Percentiles rank a stretch among this genome's conserved stretches.
These are phyloP conservation scores for Parsonsia alboflavescens DNA, from an alignment of 257 asterid species.

Conservation along the genomic window DNA sequence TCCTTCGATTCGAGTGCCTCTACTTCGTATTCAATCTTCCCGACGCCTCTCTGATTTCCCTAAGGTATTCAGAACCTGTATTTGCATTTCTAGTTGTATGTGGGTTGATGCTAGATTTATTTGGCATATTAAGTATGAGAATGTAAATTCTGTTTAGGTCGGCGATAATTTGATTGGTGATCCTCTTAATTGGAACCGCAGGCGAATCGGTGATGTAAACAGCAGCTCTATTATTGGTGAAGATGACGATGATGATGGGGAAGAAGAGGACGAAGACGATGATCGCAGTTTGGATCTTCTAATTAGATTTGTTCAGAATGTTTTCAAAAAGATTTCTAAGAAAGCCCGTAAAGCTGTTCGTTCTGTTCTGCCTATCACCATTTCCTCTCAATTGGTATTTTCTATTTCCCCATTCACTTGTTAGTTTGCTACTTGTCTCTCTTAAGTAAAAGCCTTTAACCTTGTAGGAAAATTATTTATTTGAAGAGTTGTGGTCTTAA, in stretches of 20 bases:
- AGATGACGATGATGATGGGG: conserved; percentile 58
- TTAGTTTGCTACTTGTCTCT: not conserved
- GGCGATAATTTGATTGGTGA: conserved; percentile 26
- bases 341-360: conserved; percentile 87
- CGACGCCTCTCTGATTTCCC: conserved; percentile 23
- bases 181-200: conserved; percentile 44
- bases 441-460: not conserved
- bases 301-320: conserved; percentile 74
- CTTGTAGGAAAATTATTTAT: not conserved
- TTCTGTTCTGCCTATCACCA: conserved; percentile 73
- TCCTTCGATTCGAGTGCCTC: conserved; percentile 11
- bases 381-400: conserved; percentile 68
- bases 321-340: conserved; percentile 72
- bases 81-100: not conserved
- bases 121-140: not conserved
- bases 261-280: conserved; percentile 75
- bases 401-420: not conserved
- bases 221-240: conserved; percentile 45
- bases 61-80: conserved; percentile 16
- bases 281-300: conserved; percentile 84
- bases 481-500: not conserved
- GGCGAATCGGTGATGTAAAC: conserved; percentile 40
- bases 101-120: not conserved
- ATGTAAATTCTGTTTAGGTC: conserved; percentile 26
- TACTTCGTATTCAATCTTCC: conserved; percentile 9